Conservation (phyloP, 257 asterid genomes). For the Salvia hispanica region DNA sequence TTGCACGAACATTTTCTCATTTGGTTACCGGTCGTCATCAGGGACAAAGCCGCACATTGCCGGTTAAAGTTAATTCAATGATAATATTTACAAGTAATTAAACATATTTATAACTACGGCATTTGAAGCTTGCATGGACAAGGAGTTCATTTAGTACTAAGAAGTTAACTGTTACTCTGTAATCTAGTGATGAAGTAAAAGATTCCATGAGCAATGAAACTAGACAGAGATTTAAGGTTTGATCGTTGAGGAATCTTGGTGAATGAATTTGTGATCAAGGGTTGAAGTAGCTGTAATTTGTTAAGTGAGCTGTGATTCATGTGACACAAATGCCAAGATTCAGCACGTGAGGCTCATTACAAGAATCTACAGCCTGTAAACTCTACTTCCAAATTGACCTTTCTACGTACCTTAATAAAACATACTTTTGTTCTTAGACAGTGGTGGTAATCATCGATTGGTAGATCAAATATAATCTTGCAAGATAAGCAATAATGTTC, state of each 20-base stretch:
- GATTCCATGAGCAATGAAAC: constrained; percentile 15
- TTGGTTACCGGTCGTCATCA: background rate
- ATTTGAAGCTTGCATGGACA: too few species aligned
- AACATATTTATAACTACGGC: too few species aligned
- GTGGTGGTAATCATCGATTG: background rate
- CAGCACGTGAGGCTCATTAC: constrained; percentile 39
- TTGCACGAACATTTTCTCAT: background rate
- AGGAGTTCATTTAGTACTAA: too few species aligned
- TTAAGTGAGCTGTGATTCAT: constrained; percentile 25
- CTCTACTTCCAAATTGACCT: background rate
- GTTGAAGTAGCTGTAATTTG: constrained; percentile 26
- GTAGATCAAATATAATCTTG: background rate
- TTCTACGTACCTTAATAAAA: too few species aligned
- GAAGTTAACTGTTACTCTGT: too few species aligned
- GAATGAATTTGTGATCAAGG: constrained; percentile 13
- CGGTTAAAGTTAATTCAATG: too few species aligned
- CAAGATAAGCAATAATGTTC: too few species aligned
- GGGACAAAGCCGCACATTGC: too few species aligned
- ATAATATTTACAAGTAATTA: too few species aligned
- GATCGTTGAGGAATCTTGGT: constrained; percentile 15
- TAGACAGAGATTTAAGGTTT: constrained; percentile 18
- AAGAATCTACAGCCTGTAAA: constrained; percentile 26
- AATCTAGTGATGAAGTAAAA: background rate
- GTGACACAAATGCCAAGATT: background rate
- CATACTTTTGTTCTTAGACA: too few species aligned